Conservation (phyloP, 108 stramenopile genomes). For the Cyclostephanos tholiformis region DNA sequence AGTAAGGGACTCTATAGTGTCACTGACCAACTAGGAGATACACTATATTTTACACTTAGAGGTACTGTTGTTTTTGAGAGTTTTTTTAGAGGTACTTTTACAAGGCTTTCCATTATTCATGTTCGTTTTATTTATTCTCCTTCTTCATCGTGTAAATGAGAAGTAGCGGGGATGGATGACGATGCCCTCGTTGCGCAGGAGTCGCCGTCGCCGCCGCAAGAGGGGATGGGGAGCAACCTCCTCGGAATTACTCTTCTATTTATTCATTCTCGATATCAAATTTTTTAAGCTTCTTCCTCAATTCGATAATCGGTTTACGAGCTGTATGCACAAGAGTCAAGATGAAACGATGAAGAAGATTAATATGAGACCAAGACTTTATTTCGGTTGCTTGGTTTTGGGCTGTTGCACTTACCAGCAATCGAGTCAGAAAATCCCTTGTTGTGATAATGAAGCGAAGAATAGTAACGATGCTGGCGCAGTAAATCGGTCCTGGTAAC, state of each 20-base stretch:
- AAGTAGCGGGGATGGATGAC: too few relatives aligned
- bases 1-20: too few relatives aligned
- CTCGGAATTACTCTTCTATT: background rate
- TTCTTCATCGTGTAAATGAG: too few relatives aligned
- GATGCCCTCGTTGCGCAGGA: too few relatives aligned
- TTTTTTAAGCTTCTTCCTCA: constrained; percentile 77
- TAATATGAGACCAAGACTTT: background rate
- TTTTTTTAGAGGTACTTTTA: too few relatives aligned
- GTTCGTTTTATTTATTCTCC: too few relatives aligned
- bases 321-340: constrained; percentile 39
- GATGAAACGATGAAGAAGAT: constrained; percentile 9
- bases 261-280: constrained; percentile 72
- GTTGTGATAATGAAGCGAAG: constrained; percentile 88
- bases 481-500: constrained; percentile 88
- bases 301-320: constrained; percentile 80
- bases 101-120: too few relatives aligned
- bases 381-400: background rate
- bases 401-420: constrained; percentile 19
- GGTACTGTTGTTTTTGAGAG: too few relatives aligned
- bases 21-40: too few relatives aligned
- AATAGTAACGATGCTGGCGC: constrained; percentile 86
- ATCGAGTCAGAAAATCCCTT: constrained; percentile 80
- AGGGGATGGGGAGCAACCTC: background rate
- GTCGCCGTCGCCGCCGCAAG: too few relatives aligned
- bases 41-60: too few relatives aligned